Evolutionary conservation across 1,284 basidiomycete species (phyloP), one percentile per base, ranked within the genome.

Genomic region (Volvariella volvacea): DNA sequence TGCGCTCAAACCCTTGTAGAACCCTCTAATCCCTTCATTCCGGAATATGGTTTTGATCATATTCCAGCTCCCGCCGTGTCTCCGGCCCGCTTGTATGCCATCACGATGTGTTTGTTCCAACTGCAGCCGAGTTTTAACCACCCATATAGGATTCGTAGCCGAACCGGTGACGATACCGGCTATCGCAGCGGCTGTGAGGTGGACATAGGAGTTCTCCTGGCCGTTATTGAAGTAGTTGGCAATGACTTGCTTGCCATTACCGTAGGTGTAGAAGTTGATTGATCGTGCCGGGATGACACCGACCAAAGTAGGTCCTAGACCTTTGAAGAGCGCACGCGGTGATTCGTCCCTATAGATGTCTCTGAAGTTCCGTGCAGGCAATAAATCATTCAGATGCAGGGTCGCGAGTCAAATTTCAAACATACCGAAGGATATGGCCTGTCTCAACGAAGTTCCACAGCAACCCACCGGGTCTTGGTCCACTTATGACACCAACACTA

Each of bases 191-290:
- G 95, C 89, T 3, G 71, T 58, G 12, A 99, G 80, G 61, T 99
- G 94, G 0, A 99, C 82, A 48, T 79, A 75, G 0, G 88, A 75
- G 59, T 90, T 92, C 64, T 97, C 92, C 48, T 79, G 65, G 1
- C 93, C 89, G 19, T 81, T 56, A 58, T 94, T 92, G 66, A 97
- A 91, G 15, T 72, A 62, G 41, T 88, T 74, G 9, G 94, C 92
- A 42, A 96, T 87, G 49, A 95, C 66, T 36, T 85, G 84, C 64
- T 99, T 99, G 41, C 93, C 92, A 56, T 96, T 99, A 16, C 95
- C 96, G 56, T 99, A 99, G 12, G 91, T 89, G 73, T 89, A 99
- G 66, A 99, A 99, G 66, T 97, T 94, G 71, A 99, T 98, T 4
- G 92, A 92, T 43, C 92, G 80, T 0, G 94, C 95, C 0, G 96